Evolutionary conservation across 106 monocot species (phyloP).

Genomic region (Iris macrosiphon): DNA sequence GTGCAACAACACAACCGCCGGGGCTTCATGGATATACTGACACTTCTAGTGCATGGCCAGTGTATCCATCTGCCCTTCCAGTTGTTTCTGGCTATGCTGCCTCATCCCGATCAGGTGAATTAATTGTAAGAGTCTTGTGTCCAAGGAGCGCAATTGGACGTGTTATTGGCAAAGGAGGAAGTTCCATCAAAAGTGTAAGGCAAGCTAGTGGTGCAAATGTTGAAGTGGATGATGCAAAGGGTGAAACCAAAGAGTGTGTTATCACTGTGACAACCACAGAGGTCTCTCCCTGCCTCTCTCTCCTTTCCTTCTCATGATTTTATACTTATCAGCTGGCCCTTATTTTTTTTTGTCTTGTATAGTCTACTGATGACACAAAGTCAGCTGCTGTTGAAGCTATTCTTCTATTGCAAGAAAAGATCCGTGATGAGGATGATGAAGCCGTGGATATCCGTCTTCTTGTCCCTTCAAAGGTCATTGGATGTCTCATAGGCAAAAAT

Average conservation of each 20-base stretch:
- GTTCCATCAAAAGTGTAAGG: slow-evolving; percentile 68
- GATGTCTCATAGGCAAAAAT: slow-evolving; percentile 89
- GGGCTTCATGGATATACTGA: slow-evolving; percentile 55
- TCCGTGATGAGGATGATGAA: slow-evolving; percentile 74
- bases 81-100: slow-evolving; percentile 51
- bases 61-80: slow-evolving; percentile 45
- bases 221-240: slow-evolving; percentile 87
- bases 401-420: slow-evolving; percentile 78
- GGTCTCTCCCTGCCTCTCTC: slow-evolving; percentile 30
- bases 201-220: slow-evolving; percentile 71
- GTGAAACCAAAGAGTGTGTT: slow-evolving; percentile 54
- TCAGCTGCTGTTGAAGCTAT: slow-evolving; percentile 88
- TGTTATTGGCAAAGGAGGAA: slow-evolving; percentile 93
- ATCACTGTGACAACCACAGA: slow-evolving; percentile 76
- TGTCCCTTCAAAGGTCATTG: slow-evolving; percentile 77
- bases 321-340: slow-evolving; percentile 5
- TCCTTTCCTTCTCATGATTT: neutral
- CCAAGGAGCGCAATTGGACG: slow-evolving; percentile 84
- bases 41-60: slow-evolving; percentile 24
- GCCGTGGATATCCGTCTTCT: slow-evolving; percentile 59
- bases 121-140: slow-evolving; percentile 67
- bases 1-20: slow-evolving; percentile 27
- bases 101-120: slow-evolving; percentile 44
- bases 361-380: slow-evolving; percentile 67
- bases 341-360: slow-evolving; percentile 8